Conservation (phyloP, 176 grass and related monocot species). For the Bromus sterilis region DNA sequence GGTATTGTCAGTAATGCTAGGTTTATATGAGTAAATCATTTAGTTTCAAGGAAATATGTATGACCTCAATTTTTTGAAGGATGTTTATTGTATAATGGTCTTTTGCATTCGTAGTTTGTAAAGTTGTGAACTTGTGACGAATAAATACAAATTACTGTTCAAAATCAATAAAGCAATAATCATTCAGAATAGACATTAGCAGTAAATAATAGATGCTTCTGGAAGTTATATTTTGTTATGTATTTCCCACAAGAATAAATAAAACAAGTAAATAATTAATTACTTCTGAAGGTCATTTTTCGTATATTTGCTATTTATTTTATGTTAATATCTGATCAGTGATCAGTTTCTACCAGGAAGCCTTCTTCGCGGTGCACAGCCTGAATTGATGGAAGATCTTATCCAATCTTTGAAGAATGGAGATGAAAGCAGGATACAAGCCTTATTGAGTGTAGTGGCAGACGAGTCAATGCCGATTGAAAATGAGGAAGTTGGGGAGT, state of each 20-base stretch:
- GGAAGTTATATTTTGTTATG: background rate
- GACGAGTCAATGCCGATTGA: conserved; percentile 17
- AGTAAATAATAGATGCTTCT: background rate
- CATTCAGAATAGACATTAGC: background rate
- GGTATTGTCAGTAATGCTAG: background rate
- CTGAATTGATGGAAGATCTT: conserved; percentile 90
- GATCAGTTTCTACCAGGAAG: conserved; percentile 47
- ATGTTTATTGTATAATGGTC: background rate
- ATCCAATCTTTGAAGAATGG: conserved; percentile 84
- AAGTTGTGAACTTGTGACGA: background rate
- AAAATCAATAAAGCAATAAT: background rate
- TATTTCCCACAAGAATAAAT: background rate
- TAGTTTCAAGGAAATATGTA: background rate
- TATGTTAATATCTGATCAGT: background rate
- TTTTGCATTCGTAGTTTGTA: too few species aligned
- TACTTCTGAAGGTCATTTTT: background rate
- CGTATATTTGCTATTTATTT: background rate
- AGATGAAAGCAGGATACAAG: conserved; percentile 43
- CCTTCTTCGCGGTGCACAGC: conserved; percentile 72
- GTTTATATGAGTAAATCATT: background rate
- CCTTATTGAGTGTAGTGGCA: conserved; percentile 30
- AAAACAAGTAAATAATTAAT: background rate
- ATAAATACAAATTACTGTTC: background rate
- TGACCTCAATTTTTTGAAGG: background rate
- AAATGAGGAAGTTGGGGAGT: conserved; percentile 46